phyloP scores from a whole-genome alignment of 176 grass and related monocot genomes.

The Zea luxurians region DNA sequence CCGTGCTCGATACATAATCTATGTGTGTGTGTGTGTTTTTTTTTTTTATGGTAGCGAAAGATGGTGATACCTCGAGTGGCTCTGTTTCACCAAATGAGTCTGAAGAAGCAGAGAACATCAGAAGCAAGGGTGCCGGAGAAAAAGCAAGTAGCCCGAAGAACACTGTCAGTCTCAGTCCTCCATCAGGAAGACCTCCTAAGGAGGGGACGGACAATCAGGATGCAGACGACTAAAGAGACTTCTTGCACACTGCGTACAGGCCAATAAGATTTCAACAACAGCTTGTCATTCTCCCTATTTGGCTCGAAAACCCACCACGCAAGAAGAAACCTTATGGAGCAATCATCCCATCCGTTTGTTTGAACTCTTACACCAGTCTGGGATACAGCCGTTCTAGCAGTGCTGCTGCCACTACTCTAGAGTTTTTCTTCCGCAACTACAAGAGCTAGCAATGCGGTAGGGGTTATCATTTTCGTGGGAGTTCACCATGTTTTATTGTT shows the following conservation, averaged over 20 bases:
- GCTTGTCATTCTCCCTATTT: too few species aligned
- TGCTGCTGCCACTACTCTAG: too few species aligned
- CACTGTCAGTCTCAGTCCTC: not conserved
- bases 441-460: too few species aligned
- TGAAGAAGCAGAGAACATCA: conserved; percentile 5
- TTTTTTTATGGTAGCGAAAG: not conserved
- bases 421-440: too few species aligned
- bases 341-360: too few species aligned
- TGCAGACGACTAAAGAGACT: not conserved
- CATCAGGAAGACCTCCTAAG: not conserved
- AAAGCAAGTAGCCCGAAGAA: not conserved
- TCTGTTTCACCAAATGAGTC: not conserved
- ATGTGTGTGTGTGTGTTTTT: not conserved
- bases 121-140: not conserved
- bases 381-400: too few species aligned
- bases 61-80: not conserved
- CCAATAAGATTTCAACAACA: not conserved
- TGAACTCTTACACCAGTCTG: too few species aligned
- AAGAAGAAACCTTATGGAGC: too few species aligned
- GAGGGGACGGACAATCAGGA: not conserved
- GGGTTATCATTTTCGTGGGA: too few species aligned
- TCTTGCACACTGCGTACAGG: not conserved
- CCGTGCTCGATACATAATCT: not conserved
- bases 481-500: too few species aligned
- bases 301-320: too few species aligned